These are phyloP conservation scores for Micractinium conductrix DNA, from an alignment of 139 green algal species.

Conservation along the genomic window DNA sequence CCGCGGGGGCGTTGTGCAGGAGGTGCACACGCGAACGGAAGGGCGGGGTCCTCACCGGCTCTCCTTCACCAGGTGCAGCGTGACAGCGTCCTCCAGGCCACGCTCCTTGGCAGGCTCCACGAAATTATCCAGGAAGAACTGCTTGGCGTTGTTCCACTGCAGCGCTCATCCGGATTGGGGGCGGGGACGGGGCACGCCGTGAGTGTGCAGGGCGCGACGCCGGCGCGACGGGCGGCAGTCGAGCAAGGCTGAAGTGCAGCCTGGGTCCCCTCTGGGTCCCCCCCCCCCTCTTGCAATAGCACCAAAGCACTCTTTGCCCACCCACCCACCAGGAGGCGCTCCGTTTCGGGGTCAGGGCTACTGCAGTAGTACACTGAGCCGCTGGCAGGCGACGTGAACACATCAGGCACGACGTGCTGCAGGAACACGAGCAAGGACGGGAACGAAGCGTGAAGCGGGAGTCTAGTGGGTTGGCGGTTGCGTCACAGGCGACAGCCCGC, in stretches of 20 bases:
- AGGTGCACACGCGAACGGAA: not conserved
- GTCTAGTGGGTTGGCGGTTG: no score
- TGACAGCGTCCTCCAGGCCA: conserved; percentile 11
- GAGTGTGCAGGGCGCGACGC: no score
- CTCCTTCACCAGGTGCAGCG: conserved; percentile 26
- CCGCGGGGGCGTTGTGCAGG: not conserved
- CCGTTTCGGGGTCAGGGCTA: conserved; percentile 5
- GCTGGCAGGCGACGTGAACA: not conserved
- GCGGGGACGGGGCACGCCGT: not conserved
- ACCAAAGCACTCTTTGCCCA: not conserved
- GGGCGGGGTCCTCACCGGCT: not conserved
- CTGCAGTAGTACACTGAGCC: conserved; percentile 31
- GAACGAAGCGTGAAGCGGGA: no score
- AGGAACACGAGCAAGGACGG: no score
- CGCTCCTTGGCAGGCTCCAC: not conserved
- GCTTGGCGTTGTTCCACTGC: conserved; percentile 17
- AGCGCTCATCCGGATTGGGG: not conserved
- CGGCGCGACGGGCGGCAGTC: no score
- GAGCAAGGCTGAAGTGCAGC: no score
- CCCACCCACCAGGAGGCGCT: conserved; percentile 11
- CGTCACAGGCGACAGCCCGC: no score
- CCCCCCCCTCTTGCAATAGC: not conserved
- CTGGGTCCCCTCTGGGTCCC: no score
- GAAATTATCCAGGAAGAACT: conserved; percentile 32
- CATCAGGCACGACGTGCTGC: conserved; percentile 39